Conservation (phyloP, 73 alveolate species). For the Effrenium voratum region DNA sequence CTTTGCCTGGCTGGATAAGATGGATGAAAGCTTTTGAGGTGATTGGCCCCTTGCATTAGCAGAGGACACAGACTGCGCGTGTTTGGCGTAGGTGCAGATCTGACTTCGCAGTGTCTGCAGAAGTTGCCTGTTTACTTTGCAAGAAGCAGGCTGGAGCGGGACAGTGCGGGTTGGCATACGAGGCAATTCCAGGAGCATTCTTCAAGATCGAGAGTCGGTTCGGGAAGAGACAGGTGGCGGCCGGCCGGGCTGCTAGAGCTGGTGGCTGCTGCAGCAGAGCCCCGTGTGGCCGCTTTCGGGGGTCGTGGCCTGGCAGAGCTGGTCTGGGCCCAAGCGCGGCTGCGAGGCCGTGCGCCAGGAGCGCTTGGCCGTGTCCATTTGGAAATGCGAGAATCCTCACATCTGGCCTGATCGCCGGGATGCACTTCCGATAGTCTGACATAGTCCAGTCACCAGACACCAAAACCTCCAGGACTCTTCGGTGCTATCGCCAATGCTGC, state of each 20-base stretch:
- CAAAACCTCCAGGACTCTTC: background rate
- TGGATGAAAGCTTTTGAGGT: no score
- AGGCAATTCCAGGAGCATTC: no score
- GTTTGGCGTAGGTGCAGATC: background rate
- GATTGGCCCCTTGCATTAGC: no score
- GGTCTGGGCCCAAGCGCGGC: slow-evolving; percentile 58
- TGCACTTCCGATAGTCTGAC: background rate
- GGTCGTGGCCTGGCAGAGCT: slow-evolving; percentile 52
- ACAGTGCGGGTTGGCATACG: background rate
- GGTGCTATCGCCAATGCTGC: background rate
- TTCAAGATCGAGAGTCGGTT: no score
- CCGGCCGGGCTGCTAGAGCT: no score
- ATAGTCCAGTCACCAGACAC: background rate
- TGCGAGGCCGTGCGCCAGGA: no score
- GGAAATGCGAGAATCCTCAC: background rate
- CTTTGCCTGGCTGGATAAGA: no score
- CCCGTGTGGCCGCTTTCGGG: background rate
- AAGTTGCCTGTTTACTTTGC: background rate
- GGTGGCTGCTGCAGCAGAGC: no score
- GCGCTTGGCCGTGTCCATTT: no score
- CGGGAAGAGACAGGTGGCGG: no score
- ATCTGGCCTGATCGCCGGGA: background rate
- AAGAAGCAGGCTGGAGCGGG: background rate
- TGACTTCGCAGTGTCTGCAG: background rate
- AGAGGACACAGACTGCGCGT: no score